A percentile compares a stretch with the other conserved stretches of the same genome.
Conservation (phyloP, 495 filamentous ascomycete species). For the Tuber melanosporum region DNA sequence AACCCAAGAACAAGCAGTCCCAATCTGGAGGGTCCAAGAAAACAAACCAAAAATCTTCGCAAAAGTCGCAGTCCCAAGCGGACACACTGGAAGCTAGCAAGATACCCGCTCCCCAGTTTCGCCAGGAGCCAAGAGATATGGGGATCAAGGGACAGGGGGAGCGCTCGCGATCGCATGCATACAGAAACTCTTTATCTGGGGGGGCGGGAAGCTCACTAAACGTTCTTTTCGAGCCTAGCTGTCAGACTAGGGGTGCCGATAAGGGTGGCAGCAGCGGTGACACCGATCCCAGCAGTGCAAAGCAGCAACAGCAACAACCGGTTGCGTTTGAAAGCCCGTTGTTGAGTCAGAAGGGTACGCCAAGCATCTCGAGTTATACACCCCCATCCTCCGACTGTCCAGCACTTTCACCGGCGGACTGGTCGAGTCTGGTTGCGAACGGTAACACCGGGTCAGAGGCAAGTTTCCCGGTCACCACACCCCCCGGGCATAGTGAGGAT, state of each 20-base stretch:
- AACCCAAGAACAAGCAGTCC: slow-evolving; percentile 31
- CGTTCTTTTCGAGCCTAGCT: slow-evolving; percentile 21
- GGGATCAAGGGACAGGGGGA: slow-evolving; percentile 5
- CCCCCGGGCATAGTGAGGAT: slow-evolving; percentile 23
- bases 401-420: slow-evolving; percentile 25
- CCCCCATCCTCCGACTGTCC: slow-evolving; percentile 23
- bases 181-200: slow-evolving; percentile 6
- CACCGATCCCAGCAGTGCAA: background rate
- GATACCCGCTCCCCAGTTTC: slow-evolving; percentile 12
- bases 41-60: slow-evolving; percentile 9
- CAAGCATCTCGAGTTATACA: slow-evolving; percentile 18
- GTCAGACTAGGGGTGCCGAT: slow-evolving; percentile 10
- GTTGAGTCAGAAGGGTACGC: slow-evolving; percentile 12
- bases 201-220: slow-evolving; percentile 3
- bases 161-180: slow-evolving; percentile 1
- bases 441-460: slow-evolving; percentile 20
- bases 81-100: background rate
- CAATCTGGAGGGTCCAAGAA: slow-evolving; percentile 21
- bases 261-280: background rate
- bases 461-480: slow-evolving; percentile 22
- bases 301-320: background rate
- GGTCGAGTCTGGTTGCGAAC: slow-evolving; percentile 20
- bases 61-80: slow-evolving; percentile 7
- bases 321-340: slow-evolving; percentile 16
- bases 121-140: background rate